A percentile compares a stretch with the other conserved stretches of the same genome.
Conservation (phyloP, 164 flowering plant genomes). For the Stephania japonica region DNA sequence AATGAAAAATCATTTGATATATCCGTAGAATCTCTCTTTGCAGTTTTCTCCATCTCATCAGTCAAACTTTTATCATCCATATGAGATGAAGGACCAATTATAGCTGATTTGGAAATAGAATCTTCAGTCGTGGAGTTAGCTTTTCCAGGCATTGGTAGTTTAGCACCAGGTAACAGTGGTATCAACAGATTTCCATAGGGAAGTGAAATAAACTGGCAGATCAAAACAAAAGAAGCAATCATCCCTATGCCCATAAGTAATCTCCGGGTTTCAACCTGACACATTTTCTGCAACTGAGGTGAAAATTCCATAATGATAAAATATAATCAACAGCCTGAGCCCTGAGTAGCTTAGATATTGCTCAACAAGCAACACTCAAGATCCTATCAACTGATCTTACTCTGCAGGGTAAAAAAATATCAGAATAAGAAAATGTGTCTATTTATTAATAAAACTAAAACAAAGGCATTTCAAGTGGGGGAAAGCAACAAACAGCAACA, state of each 20-base stretch:
- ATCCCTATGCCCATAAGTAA: slow-evolving; percentile 42
- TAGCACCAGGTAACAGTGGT: slow-evolving; percentile 36
- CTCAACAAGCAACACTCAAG: background rate
- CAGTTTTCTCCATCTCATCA: background rate
- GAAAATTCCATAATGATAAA: slow-evolving; percentile 27
- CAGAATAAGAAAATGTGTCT: background rate
- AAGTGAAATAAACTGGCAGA: slow-evolving; percentile 51
- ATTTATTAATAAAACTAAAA: background rate
- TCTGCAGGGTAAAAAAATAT: slow-evolving; percentile 10
- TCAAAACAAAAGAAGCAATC: slow-evolving; percentile 45
- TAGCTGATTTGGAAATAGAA: slow-evolving; percentile 21
- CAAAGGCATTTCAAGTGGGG: background rate
- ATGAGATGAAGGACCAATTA: slow-evolving; percentile 14
- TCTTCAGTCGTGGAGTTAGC: slow-evolving; percentile 1
- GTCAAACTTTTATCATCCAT: slow-evolving; percentile 7
- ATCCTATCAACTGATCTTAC: slow-evolving; percentile 1
- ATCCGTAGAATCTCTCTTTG: slow-evolving; percentile 6
- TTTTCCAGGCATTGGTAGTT: slow-evolving; percentile 13
- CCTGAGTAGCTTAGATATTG: background rate
- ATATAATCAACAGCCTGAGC: background rate
- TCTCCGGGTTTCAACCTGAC: slow-evolving; percentile 38
- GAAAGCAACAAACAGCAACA: background rate
- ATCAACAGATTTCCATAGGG: slow-evolving; percentile 56
- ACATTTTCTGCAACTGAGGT: slow-evolving; percentile 26
- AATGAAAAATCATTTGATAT: slow-evolving; percentile 19